Evolutionary conservation across 148 eudicot species (phyloP).

Genomic region (Chenopodium suecicum): DNA sequence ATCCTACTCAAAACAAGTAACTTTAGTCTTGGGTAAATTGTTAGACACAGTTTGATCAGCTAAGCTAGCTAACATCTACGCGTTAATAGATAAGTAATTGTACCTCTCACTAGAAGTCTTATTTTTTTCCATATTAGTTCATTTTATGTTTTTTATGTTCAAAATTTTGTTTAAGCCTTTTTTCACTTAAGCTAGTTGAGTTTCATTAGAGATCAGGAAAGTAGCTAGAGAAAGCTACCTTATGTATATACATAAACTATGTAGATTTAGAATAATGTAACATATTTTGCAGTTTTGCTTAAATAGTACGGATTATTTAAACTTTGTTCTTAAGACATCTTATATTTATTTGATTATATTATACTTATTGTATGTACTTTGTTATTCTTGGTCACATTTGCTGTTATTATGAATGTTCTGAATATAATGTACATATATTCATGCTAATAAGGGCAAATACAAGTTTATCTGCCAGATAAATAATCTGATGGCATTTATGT

Average conservation of each 20-base stretch:
- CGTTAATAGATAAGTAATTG: background rate
- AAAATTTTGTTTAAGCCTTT: background rate
- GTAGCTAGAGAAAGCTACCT: slow-evolving; percentile 6
- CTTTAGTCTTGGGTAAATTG: background rate
- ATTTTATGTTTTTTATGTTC: background rate
- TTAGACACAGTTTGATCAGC: background rate
- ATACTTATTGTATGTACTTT: background rate
- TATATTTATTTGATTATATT: no score
- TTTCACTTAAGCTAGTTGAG: background rate
- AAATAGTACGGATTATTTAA: background rate
- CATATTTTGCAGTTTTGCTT: background rate
- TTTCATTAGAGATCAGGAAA: background rate
- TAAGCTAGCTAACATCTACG: slow-evolving; percentile 7
- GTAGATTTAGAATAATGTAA: background rate
- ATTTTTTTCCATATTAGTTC: background rate
- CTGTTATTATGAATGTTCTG: background rate
- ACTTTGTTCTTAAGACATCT: background rate
- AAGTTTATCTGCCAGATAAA: no score
- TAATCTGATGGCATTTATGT: no score
- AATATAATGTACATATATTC: background rate
- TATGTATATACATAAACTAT: background rate
- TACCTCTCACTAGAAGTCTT: background rate
- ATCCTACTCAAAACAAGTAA: slow-evolving; percentile 49
- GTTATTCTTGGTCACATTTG: background rate
- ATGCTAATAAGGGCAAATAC: background rate